A percentile compares a stretch with the other conserved stretches of the same genome.
These are phyloP conservation scores for Geosmithia putterillii DNA, from an alignment of 2,329 filamentous ascomycete genomes.

Conservation along the genomic window DNA sequence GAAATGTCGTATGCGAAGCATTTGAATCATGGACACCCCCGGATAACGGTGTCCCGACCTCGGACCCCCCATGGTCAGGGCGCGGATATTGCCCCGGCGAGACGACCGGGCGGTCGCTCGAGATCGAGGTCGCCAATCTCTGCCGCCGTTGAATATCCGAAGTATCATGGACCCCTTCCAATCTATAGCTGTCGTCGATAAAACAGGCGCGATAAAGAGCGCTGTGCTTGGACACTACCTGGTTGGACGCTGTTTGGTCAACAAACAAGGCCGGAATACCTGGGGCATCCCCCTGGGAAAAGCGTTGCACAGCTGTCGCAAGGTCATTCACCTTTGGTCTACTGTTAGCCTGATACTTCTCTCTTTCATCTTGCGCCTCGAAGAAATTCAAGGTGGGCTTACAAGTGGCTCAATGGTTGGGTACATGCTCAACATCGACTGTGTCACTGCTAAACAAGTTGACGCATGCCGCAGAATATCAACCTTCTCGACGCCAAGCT, in stretches of 20 bases:
- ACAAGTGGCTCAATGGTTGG: not conserved
- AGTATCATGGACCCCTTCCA: conserved; percentile 1
- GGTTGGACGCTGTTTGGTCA: not conserved
- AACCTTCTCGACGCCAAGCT: not conserved
- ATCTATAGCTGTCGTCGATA: conserved; percentile 1
- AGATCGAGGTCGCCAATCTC: not conserved
- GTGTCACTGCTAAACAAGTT: not conserved
- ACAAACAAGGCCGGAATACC: not conserved
- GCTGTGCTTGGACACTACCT: conserved; percentile 1
- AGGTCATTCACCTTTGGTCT: not conserved
- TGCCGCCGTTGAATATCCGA: not conserved
- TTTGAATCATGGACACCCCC: too few relatives aligned
- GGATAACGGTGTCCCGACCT: too few relatives aligned
- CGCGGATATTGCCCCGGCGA: too few relatives aligned
- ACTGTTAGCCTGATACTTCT: not conserved
- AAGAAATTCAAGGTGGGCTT: not conserved
- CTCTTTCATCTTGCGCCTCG: too few relatives aligned
- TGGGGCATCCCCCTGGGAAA: not conserved
- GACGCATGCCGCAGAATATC: not conserved
- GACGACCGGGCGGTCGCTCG: too few relatives aligned
- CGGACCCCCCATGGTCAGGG: too few relatives aligned
- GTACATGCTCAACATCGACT: not conserved
- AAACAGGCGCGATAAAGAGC: conserved; percentile 1
- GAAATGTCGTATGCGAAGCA: too few relatives aligned
- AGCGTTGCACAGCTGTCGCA: not conserved